A percentile compares a stretch with the other conserved stretches of the same genome.
Evolutionary conservation across 2,329 filamentous ascomycete genomes (phyloP).

Genomic region (Ceratocystis cacaofunesta): DNA sequence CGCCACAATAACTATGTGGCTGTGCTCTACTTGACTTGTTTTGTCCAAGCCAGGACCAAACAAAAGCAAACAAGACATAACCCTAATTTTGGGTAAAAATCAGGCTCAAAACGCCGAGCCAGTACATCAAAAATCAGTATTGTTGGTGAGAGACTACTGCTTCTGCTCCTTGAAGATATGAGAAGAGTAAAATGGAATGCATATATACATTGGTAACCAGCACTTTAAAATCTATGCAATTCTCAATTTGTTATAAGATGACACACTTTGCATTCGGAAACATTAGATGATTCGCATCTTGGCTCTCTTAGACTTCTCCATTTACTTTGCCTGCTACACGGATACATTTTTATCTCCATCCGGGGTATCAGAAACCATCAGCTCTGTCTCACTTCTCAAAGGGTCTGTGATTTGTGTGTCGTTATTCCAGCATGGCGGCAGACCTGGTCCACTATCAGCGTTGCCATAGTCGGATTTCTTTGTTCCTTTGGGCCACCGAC

Average conservation of each 20-base stretch:
- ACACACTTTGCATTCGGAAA: background rate
- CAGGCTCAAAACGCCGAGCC: too few species aligned
- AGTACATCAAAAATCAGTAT: too few species aligned
- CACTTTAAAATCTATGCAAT: background rate
- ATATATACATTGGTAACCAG: too few species aligned
- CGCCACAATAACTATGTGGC: background rate
- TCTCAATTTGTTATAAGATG: background rate
- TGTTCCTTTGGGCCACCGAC: conserved; percentile 52
- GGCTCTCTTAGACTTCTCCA: background rate
- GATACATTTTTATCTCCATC: background rate
- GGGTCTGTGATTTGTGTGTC: background rate
- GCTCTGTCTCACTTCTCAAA: background rate
- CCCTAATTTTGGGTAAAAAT: too few species aligned
- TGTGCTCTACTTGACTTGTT: background rate
- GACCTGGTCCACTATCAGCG: conserved; percentile 47
- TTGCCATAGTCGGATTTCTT: conserved; percentile 56
- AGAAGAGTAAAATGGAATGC: too few species aligned
- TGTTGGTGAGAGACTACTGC: too few species aligned
- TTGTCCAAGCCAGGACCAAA: background rate
- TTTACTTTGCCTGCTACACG: conserved; percentile 2
- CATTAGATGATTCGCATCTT: background rate
- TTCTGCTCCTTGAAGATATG: too few species aligned
- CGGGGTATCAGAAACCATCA: background rate
- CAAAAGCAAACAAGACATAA: background rate
- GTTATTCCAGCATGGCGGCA: conserved; percentile 40